phyloP scores from a whole-genome alignment of 2,329 filamentous ascomycete species.

The Sphaerostilbella broomeana region DNA sequence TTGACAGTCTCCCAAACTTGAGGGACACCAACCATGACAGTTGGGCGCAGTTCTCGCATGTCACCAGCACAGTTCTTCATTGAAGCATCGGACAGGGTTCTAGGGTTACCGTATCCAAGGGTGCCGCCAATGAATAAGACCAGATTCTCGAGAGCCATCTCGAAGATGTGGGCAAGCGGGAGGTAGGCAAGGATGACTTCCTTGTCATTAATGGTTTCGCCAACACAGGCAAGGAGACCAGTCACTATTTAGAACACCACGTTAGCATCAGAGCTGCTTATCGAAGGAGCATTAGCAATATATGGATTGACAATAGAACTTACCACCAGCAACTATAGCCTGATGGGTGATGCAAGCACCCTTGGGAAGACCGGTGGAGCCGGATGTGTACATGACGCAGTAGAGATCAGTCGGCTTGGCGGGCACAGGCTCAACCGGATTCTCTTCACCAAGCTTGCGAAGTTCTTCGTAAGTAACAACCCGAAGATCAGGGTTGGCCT shows the following conservation, averaged over 20 bases:
- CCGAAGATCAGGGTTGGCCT: conserved; percentile 47
- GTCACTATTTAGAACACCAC: conserved; percentile 46
- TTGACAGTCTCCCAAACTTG: conserved; percentile 96
- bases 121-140: conserved; percentile 84
- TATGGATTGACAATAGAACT: too few species aligned
- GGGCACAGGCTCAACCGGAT: conserved; percentile 63
- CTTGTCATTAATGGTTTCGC: conserved; percentile 66
- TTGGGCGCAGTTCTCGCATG: conserved; percentile 85
- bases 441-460: conserved; percentile 53
- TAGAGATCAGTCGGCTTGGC: conserved; percentile 71
- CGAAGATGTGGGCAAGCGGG: conserved; percentile 90
- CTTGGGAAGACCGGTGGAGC: conserved; percentile 83
- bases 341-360: conserved; percentile 78
- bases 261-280: too few species aligned
- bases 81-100: conserved; percentile 78
- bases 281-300: too few species aligned
- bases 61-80: conserved; percentile 89
- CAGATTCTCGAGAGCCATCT: conserved; percentile 91
- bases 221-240: conserved; percentile 72
- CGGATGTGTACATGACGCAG: conserved; percentile 83
- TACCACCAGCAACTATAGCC: conserved; percentile 65
- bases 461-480: conserved; percentile 52
- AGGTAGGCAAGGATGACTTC: conserved; percentile 86
- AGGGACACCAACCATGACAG: conserved; percentile 87
- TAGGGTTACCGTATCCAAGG: conserved; percentile 87